These are phyloP conservation scores for Barnettozyma pratensis DNA, from an alignment of 805 yeast genomes.

Conservation along the genomic window DNA sequence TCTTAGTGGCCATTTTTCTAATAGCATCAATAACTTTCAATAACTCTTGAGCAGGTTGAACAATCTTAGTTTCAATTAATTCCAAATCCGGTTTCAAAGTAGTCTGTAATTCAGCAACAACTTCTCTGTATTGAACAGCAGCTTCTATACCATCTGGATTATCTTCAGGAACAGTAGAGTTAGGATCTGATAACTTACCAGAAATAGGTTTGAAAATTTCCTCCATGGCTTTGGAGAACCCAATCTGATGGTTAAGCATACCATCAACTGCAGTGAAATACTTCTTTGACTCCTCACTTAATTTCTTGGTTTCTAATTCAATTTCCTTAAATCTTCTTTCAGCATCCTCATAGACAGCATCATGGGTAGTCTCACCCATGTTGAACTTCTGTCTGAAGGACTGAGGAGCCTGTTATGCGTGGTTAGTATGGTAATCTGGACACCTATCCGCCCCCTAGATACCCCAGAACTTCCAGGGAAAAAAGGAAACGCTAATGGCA, in stretches of 20 bases:
- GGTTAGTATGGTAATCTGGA: neutral
- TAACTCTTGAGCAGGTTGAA: constrained; percentile 88
- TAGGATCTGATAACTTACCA: constrained; percentile 89
- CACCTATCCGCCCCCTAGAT: too few species aligned
- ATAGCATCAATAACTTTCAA: constrained; percentile 75
- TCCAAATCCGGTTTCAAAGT: constrained; percentile 90
- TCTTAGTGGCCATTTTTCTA: constrained; percentile 90
- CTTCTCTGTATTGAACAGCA: constrained; percentile 82
- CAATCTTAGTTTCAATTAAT: constrained; percentile 83
- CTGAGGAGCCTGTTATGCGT: constrained; percentile 65
- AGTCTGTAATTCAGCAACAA: constrained; percentile 80
- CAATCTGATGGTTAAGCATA: constrained; percentile 90
- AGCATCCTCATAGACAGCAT: constrained; percentile 90
- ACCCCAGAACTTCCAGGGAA: too few species aligned
- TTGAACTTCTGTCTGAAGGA: constrained; percentile 83
- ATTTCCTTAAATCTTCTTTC: constrained; percentile 93
- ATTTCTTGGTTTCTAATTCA: constrained; percentile 82
- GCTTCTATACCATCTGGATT: constrained; percentile 97
- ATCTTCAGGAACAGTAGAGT: constrained; percentile 80
- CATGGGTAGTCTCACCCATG: constrained; percentile 75
- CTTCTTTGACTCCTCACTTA: constrained; percentile 85
- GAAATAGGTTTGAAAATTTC: constrained; percentile 95
- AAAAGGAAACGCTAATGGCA: neutral
- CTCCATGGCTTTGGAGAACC: constrained; percentile 91
- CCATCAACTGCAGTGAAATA: constrained; percentile 90